These are phyloP conservation scores for Imleria badia DNA, from an alignment of 768 basidiomycete genomes.

Conservation along the genomic window DNA sequence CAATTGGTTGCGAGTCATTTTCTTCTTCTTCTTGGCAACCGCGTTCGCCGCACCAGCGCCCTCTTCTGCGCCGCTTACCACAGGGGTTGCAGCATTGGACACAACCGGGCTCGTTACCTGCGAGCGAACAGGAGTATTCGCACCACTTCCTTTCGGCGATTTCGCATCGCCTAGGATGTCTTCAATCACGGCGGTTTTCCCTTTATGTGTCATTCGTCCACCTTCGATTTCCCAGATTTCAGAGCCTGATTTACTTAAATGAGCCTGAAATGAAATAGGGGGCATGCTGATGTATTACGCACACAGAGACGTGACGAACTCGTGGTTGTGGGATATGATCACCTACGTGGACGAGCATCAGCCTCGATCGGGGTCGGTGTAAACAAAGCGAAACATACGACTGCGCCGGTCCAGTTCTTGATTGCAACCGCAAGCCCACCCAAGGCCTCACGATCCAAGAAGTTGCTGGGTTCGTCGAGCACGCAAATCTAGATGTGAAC, in stretches of 20 bases:
- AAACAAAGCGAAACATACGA: slow-evolving; percentile 44
- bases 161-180: slow-evolving; percentile 75
- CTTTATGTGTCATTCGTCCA: slow-evolving; percentile 83
- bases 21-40: slow-evolving; percentile 79
- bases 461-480: slow-evolving; percentile 93
- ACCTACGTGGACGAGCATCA: slow-evolving; percentile 46
- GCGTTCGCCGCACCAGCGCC: slow-evolving; percentile 36
- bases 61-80: slow-evolving; percentile 76
- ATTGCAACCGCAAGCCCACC: slow-evolving; percentile 95
- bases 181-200: slow-evolving; percentile 83
- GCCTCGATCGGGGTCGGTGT: slow-evolving; percentile 13
- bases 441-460: slow-evolving; percentile 93
- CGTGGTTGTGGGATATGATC: slow-evolving; percentile 95
- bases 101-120: slow-evolving; percentile 67
- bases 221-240: slow-evolving; percentile 95
- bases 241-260: slow-evolving; percentile 50
- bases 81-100: slow-evolving; percentile 73
- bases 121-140: slow-evolving; percentile 71
- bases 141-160: slow-evolving; percentile 67
- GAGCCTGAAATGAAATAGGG: slow-evolving; percentile 16
- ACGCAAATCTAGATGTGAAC: slow-evolving; percentile 55
- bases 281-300: slow-evolving; percentile 32
- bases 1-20: slow-evolving; percentile 81
- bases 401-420: slow-evolving; percentile 91
- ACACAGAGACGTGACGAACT: slow-evolving; percentile 84